phyloP scores from a whole-genome alignment of 257 asterid species.

The Forsythia viridissima region DNA sequence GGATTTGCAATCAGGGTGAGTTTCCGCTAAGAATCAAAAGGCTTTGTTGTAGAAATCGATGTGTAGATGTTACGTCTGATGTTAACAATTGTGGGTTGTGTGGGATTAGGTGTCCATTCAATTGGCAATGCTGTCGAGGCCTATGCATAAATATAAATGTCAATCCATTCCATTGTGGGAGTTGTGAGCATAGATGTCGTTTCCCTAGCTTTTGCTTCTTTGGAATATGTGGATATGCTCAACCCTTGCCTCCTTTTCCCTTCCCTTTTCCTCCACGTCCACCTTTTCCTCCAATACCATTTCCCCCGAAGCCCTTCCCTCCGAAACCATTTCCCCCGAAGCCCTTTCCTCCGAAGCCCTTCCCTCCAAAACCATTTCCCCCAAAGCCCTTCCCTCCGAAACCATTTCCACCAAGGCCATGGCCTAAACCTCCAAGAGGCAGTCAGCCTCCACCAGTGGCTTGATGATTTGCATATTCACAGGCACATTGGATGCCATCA shows the following conservation, averaged over 20 bases:
- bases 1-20: background rate
- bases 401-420: conserved; percentile 24
- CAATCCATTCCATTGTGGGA: conserved; percentile 65
- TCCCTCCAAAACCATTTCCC: conserved; percentile 5
- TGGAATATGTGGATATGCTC: conserved; percentile 74
- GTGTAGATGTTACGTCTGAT: background rate
- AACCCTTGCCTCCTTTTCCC: conserved; percentile 50
- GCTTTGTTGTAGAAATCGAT: background rate
- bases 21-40: background rate
- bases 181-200: conserved; percentile 48
- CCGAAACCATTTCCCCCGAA: conserved; percentile 13
- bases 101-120: conserved; percentile 61
- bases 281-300: conserved; percentile 19
- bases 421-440: conserved; percentile 11
- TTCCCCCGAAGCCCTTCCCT: background rate
- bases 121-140: conserved; percentile 67
- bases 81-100: conserved; percentile 68
- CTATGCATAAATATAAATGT: conserved; percentile 41
- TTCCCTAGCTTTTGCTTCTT: conserved; percentile 40
- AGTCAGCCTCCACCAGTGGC: background rate
- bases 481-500: background rate
- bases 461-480: background rate
- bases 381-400: conserved; percentile 14
- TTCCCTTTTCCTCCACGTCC: conserved; percentile 41
- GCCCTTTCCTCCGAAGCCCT: background rate